Evolutionary conservation across 2,329 filamentous ascomycete species (phyloP).

Genomic region (Fusarium sp.): DNA sequence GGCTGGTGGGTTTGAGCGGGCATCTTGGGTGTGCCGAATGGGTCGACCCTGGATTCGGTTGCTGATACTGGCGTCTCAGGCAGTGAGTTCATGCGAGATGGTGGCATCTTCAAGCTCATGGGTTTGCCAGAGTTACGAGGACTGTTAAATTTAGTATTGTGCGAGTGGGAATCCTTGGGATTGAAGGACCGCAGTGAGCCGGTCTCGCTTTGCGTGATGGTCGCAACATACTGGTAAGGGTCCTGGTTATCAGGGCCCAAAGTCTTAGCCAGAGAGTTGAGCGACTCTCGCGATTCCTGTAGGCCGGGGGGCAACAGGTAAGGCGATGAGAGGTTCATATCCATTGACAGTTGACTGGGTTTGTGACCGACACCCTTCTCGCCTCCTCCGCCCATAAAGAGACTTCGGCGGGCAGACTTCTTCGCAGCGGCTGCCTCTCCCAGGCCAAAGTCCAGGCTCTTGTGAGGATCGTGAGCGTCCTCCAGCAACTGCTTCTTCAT

Average conservation of each 20-base stretch:
- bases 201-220: slow-evolving; percentile 70
- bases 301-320: slow-evolving; percentile 92
- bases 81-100: slow-evolving; percentile 59
- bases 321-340: slow-evolving; percentile 82
- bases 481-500: slow-evolving; percentile 78
- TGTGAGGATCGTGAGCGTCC: slow-evolving; percentile 88
- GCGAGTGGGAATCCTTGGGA: slow-evolving; percentile 59
- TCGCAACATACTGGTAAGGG: slow-evolving; percentile 78
- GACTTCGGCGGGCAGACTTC: slow-evolving; percentile 53
- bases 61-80: slow-evolving; percentile 57
- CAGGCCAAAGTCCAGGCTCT: slow-evolving; percentile 92
- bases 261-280: slow-evolving; percentile 85
- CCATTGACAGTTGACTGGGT: slow-evolving; percentile 74
- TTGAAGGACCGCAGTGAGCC: slow-evolving; percentile 68
- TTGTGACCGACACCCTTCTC: slow-evolving; percentile 64
- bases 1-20: slow-evolving; percentile 50
- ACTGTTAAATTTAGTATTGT: slow-evolving; percentile 60
- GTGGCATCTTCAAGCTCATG: slow-evolving; percentile 50
- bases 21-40: slow-evolving; percentile 54
- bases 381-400: slow-evolving; percentile 64
- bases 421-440: slow-evolving; percentile 58
- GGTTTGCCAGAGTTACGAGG: slow-evolving; percentile 53
- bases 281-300: slow-evolving; percentile 84
- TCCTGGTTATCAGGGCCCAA: slow-evolving; percentile 82
- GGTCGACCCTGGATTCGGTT: slow-evolving; percentile 52